These are phyloP conservation scores for Fraxinus nigra DNA, from an alignment of 305 asterid genomes.

Conservation along the genomic window DNA sequence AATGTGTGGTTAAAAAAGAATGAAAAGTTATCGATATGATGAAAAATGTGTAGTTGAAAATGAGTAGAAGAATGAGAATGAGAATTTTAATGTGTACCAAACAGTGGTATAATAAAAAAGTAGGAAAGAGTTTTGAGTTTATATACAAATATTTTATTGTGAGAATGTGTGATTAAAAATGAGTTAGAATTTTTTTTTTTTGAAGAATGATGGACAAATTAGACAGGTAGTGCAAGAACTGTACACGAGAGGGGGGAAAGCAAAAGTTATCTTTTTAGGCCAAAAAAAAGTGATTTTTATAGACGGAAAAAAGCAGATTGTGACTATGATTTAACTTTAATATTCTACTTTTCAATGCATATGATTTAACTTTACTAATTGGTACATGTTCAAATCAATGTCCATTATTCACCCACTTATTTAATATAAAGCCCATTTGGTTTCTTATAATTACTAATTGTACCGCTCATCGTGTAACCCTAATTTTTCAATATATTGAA, in stretches of 20 bases:
- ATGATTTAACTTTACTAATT: not conserved
- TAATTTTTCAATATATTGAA: not conserved
- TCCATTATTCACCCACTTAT: not conserved
- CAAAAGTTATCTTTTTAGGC: not conserved
- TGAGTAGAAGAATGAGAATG: too few species aligned
- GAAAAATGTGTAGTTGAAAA: too few species aligned
- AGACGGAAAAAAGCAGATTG: slow-evolving; percentile 8
- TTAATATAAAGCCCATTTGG: not conserved
- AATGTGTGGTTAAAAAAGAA: too few species aligned
- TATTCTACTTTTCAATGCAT: not conserved
- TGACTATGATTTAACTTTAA: not conserved
- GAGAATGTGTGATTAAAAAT: too few species aligned
- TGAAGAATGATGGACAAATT: too few species aligned
- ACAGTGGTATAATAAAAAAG: too few species aligned
- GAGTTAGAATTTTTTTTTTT: too few species aligned
- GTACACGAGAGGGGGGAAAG: not conserved
- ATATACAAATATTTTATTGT: too few species aligned
- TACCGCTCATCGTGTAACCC: not conserved
- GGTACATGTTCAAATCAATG: slow-evolving; percentile 11
- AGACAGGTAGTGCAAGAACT: not conserved
- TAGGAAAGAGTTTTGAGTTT: too few species aligned
- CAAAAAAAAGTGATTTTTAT: not conserved
- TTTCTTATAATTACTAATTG: not conserved
- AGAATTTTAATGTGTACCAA: too few species aligned
- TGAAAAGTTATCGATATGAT: too few species aligned